Evolutionary conservation across 2,329 filamentous ascomycete species (phyloP).

Genomic region (Botrytis aclada): DNA sequence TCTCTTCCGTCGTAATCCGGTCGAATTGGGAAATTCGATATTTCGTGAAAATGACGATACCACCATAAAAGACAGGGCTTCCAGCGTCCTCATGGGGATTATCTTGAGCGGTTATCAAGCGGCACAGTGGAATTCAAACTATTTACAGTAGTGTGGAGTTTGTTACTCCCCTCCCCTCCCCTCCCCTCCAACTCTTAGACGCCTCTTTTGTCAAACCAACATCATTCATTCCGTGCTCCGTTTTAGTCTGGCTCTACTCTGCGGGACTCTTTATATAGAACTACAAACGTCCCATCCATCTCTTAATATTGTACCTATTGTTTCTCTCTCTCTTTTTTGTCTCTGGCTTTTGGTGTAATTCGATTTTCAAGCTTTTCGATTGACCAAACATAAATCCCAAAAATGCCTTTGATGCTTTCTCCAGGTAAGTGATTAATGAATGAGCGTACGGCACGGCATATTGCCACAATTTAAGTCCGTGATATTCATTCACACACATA

Average conservation of each 20-base stretch:
- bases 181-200: not conserved
- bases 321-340: not conserved
- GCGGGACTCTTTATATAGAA: conserved; percentile 1
- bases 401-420: conserved; percentile 18
- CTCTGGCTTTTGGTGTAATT: too few relatives aligned
- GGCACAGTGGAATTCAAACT: not conserved
- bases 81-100: not conserved
- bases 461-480: conserved; percentile 14
- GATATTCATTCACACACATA: not conserved
- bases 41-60: not conserved
- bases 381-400: not conserved
- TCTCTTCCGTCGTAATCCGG: not conserved
- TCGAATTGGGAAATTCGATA: not conserved
- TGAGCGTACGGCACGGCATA: not conserved
- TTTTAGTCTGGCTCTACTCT: not conserved
- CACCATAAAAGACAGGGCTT: not conserved
- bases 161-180: too few relatives aligned
- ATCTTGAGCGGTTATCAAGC: conserved; percentile 11
- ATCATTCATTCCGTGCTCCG: not conserved
- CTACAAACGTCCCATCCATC: not conserved
- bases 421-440: conserved; percentile 10
- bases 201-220: not conserved
- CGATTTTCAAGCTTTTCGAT: not conserved
- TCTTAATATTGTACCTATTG: not conserved
- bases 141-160: not conserved